Percentiles rank a stretch among this genome's conserved stretches.
phyloP scores from a whole-genome alignment of 305 asterid genomes.

The Solanum hybrid region DNA sequence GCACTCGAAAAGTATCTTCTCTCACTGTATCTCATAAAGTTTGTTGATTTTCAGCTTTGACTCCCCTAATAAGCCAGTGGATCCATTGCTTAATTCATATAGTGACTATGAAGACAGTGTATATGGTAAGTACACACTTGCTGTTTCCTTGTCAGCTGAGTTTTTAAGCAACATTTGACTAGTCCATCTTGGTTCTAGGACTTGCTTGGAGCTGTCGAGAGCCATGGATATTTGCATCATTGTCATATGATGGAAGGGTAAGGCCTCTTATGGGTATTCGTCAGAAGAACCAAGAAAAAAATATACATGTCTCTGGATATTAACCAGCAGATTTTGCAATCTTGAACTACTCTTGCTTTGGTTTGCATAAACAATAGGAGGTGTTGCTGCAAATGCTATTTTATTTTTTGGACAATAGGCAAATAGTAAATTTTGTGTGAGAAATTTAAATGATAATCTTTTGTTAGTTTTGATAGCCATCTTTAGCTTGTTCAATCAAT shows the following conservation, averaged over 20 bases:
- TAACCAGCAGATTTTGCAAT: neutral
- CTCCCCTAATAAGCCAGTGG: conserved; percentile 28
- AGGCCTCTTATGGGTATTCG: conserved; percentile 18
- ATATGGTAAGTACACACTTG: conserved; percentile 47
- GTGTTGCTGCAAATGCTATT: neutral
- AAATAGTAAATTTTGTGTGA: neutral
- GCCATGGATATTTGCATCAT: conserved; percentile 90
- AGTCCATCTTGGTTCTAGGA: conserved; percentile 37
- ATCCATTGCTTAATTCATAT: conserved; percentile 63
- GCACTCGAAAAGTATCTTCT: neutral
- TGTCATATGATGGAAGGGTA: conserved; percentile 98
- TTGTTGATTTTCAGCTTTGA: conserved; percentile 28
- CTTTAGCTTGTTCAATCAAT: neutral
- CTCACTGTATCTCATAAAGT: neutral
- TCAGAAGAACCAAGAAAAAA: neutral
- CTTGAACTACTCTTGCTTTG: neutral
- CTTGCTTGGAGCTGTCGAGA: conserved; percentile 91
- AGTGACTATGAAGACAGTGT: conserved; percentile 89
- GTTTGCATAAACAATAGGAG: neutral
- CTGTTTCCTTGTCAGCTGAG: conserved; percentile 4
- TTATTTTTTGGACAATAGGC: neutral
- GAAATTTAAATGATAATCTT: neutral
- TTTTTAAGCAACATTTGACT: conserved; percentile 13
- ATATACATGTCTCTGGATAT: neutral
- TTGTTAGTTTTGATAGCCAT: neutral